Evolutionary conservation across 169 alveolate species (phyloP).

Genomic region (Plasmodium billcollinsi): DNA sequence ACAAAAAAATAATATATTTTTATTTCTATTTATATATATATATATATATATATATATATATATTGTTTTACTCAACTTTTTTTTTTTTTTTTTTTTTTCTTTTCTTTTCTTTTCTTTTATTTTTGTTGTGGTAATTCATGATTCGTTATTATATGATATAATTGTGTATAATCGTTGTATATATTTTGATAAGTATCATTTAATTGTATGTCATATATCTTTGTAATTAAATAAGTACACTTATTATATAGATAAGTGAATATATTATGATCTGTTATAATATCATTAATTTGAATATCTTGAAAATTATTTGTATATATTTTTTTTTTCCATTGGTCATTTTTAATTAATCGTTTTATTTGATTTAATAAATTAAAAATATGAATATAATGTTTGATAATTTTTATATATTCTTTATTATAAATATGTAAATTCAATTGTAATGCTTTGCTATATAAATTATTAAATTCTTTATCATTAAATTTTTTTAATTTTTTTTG

Average conservation of each 20-base stretch:
- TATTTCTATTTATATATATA: too few species aligned
- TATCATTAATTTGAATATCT: constrained; percentile 11
- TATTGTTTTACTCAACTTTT: too few species aligned
- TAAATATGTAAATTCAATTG: constrained; percentile 41
- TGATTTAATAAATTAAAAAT: constrained; percentile 25
- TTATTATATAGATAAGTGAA: constrained; percentile 26
- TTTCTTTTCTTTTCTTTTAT: too few species aligned
- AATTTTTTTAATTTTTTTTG: constrained; percentile 34
- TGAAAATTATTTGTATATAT: constrained; percentile 15
- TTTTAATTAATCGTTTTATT: constrained; percentile 25
- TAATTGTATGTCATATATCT: constrained; percentile 16
- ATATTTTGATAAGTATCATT: constrained; percentile 59
- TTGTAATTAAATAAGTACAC: constrained; percentile 28
- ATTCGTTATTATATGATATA: constrained; percentile 5
- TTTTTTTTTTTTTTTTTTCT: too few species aligned
- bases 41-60: too few species aligned
- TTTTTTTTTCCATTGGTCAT: constrained; percentile 12
- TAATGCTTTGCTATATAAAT: constrained; percentile 28
- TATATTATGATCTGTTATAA: constrained; percentile 21
- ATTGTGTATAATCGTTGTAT: constrained; percentile 29
- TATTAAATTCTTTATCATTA: constrained; percentile 29
- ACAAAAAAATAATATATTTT: too few species aligned
- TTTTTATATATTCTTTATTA: constrained; percentile 15
- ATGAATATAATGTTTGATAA: constrained; percentile 26
- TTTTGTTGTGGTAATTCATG: too few species aligned